Conservation (phyloP, 805 yeast genomes). For the Candida multigemmis region DNA sequence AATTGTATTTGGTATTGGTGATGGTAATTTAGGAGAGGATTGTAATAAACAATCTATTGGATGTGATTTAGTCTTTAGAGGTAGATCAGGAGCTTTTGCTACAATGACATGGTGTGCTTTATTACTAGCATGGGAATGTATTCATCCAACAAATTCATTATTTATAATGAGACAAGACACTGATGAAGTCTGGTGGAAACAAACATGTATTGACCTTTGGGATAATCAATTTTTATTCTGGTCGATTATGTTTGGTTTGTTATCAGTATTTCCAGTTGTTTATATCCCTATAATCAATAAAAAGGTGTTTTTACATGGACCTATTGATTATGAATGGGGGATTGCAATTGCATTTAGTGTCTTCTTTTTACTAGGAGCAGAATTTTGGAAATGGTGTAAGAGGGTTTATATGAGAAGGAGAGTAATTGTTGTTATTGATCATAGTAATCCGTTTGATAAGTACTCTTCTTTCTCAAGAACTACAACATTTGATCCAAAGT, state of each 20-base stretch:
- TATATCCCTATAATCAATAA: slow-evolving; percentile 84
- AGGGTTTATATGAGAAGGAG: slow-evolving; percentile 41
- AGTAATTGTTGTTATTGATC: slow-evolving; percentile 46
- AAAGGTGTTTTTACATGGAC: slow-evolving; percentile 63
- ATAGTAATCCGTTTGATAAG: slow-evolving; percentile 51
- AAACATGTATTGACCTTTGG: slow-evolving; percentile 60
- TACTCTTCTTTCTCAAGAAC: slow-evolving; percentile 51
- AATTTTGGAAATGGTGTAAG: slow-evolving; percentile 59
- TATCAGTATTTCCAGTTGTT: slow-evolving; percentile 70
- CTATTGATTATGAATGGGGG: slow-evolving; percentile 78
- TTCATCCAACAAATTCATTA: slow-evolving; percentile 61
- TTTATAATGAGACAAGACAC: slow-evolving; percentile 64
- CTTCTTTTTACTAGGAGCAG: slow-evolving; percentile 52
- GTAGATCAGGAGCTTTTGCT: slow-evolving; percentile 71
- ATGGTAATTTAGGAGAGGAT: slow-evolving; percentile 52
- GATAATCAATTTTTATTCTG: slow-evolving; percentile 69
- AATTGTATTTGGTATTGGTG: slow-evolving; percentile 57
- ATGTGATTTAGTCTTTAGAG: slow-evolving; percentile 61
- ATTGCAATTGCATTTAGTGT: slow-evolving; percentile 52
- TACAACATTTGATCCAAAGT: slow-evolving; percentile 25
- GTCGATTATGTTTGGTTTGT: slow-evolving; percentile 66
- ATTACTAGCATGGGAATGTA: slow-evolving; percentile 76
- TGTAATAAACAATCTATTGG: slow-evolving; percentile 47
- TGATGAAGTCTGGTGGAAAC: slow-evolving; percentile 44
- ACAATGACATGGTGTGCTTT: slow-evolving; percentile 84